Percentiles rank a stretch among this genome's conserved stretches.
Evolutionary conservation across 345 rosid species (phyloP).

Genomic region (Trapa incisa): DNA sequence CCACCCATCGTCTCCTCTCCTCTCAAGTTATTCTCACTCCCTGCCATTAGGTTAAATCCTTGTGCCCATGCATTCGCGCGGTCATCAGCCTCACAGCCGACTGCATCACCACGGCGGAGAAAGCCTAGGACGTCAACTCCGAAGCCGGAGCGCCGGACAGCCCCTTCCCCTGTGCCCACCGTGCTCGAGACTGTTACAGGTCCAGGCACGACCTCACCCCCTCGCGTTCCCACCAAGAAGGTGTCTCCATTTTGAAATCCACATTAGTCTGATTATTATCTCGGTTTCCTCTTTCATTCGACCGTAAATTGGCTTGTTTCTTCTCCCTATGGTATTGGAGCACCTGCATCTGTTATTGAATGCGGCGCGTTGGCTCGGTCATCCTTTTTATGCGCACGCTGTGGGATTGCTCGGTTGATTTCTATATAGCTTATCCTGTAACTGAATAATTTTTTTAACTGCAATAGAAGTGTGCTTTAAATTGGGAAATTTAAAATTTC

Average conservation of each 20-base stretch:
- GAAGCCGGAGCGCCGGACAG: conserved; percentile 12
- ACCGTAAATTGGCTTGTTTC: too few species aligned
- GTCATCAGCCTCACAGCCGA: not conserved
- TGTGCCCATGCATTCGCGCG: not conserved
- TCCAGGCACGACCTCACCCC: conserved; percentile 1
- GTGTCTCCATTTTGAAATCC: conserved; percentile 10
- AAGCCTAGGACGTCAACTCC: conserved; percentile 8
- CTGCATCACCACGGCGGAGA: conserved; percentile 13
- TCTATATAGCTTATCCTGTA: not conserved
- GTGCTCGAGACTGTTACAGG: conserved; percentile 6
- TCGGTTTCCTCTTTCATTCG: too few species aligned
- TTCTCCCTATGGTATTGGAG: too few species aligned
- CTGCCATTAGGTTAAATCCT: conserved; percentile 7
- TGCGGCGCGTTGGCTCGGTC: not conserved
- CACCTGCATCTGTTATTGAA: not conserved
- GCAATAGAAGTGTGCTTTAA: too few species aligned
- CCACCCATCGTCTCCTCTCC: conserved; percentile 9
- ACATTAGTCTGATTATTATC: conserved; percentile 2
- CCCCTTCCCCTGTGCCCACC: conserved; percentile 14
- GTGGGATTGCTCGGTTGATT: not conserved
- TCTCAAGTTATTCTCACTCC: conserved; percentile 9
- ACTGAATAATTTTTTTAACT: too few species aligned
- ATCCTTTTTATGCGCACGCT: not conserved
- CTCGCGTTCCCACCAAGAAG: conserved; percentile 37
- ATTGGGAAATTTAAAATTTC: not conserved